A percentile compares a stretch with the other conserved stretches of the same genome.
Evolutionary conservation across 345 rosid genomes (phyloP).

Genomic region (Rhizophora apiculata): DNA sequence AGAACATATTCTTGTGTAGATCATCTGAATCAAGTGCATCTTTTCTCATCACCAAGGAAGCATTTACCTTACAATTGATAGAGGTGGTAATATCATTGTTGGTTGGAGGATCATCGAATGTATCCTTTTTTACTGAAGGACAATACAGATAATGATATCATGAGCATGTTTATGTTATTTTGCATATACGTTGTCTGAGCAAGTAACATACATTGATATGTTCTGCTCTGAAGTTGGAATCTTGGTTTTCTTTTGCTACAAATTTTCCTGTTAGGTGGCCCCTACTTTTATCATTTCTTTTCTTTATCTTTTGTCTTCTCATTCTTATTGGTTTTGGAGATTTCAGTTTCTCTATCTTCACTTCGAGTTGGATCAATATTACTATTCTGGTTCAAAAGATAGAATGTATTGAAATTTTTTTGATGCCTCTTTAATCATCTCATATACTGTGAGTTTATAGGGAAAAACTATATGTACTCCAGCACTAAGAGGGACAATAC

Average conservation of each 20-base stretch:
- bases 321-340: neutral
- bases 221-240: neutral
- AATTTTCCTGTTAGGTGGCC: neutral
- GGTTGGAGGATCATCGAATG: no score
- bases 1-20: no score
- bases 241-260: neutral
- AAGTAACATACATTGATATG: neutral
- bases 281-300: neutral
- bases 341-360: no score
- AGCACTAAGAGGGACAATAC: conserved; percentile 25
- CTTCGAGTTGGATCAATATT: no score
- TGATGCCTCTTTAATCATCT: neutral
- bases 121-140: no score
- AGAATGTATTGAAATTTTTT: neutral
- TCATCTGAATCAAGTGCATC: no score
- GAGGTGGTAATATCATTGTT: no score
- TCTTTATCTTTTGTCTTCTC: neutral
- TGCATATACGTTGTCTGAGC: neutral
- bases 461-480: conserved; percentile 34
- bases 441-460: conserved; percentile 8
- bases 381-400: no score
- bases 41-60: no score
- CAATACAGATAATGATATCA: no score
- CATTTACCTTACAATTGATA: no score
- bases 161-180: neutral